phyloP scores from a whole-genome alignment of 345 rosid species.

The Ceriops decandra region DNA sequence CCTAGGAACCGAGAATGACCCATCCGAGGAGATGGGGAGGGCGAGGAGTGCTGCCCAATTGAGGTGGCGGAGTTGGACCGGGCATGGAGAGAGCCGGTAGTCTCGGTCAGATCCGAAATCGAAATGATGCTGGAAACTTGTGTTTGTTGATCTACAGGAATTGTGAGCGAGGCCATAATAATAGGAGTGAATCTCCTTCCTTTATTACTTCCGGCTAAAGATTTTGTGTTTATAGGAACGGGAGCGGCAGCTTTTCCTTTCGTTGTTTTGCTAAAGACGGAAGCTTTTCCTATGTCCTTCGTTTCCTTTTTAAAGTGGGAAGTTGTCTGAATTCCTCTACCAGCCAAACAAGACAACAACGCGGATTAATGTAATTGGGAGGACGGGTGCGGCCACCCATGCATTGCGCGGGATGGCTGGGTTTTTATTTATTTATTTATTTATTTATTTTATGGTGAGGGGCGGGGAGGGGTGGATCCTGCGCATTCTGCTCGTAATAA shows the following conservation, averaged over 20 bases:
- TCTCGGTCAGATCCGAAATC: constrained; percentile 6
- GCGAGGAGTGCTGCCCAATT: constrained; percentile 6
- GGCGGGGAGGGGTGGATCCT: too few species aligned
- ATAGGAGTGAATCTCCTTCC: background rate
- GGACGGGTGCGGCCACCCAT: too few species aligned
- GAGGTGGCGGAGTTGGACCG: constrained; percentile 5
- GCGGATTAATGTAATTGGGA: too few species aligned
- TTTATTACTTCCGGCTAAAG: background rate
- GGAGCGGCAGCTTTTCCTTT: background rate
- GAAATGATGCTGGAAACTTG: background rate
- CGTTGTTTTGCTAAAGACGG: background rate
- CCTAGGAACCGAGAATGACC: background rate
- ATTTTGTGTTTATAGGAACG: background rate
- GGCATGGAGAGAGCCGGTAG: background rate
- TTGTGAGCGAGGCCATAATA: background rate
- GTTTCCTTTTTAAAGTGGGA: too few species aligned
- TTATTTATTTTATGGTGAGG: too few species aligned
- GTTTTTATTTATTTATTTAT: too few species aligned
- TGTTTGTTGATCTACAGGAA: background rate
- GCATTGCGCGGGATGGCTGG: too few species aligned
- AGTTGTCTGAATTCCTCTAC: too few species aligned
- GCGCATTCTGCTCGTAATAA: too few species aligned
- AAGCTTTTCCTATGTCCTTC: background rate
- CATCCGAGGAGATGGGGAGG: constrained; percentile 3
- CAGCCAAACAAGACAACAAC: too few species aligned